Base-by-base conservation (phyloP, 2,329 filamentous ascomycete genomes). In the Cercospora zeina region DNA sequence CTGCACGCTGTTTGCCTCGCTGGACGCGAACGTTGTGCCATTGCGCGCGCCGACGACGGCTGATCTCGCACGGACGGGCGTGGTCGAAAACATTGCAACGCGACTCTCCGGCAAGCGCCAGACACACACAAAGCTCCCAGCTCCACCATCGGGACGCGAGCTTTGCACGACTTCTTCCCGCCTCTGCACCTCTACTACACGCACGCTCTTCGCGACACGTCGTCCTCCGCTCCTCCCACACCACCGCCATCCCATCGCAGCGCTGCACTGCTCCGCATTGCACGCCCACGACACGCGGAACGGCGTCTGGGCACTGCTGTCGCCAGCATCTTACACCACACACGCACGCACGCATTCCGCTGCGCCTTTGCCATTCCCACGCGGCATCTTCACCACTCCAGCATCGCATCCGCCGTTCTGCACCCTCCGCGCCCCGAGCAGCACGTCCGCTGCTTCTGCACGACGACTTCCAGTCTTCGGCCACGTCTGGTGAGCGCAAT, bases 401-500 rank as follows among this genome's bases (percentile, higher is more conserved):
- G 36, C 61, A 45, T 42, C 36, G 37, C 21, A 45, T 55, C 60
- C 55, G 36, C 54, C n/a, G n/a, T n/a, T n/a, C n/a, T n/a, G n/a
- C n/a, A n/a, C 36, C 37, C 34, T 59, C 61, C 50, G 57, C 60
- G 21, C 58, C 47, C 24, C 30, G 47, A 45, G 39, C 39, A 45
- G 19, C 24, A 51, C 47, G 24, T 21, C 47, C 47, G 24, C 47
- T 33, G 61, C 63, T 62, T 65, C 65, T 59, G 39, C 53, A 56
- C 39, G 59, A 58, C 64, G 58, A 47, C 62, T 55, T 59, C 49
- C 59, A 53, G 58, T 55, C 58, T 54, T 58, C 62, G 16, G 51
- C 63, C 58, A 64, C 69, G 68, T 70, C 63, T 45, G 56, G 63
- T 69, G 67, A 69, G 65, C 71, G 68, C 62, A 68, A 70, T 69